A percentile compares a stretch with the other conserved stretches of the same genome.
These are phyloP conservation scores for Trametes gibbosa DNA, from an alignment of 768 basidiomycete genomes.

Conservation along the genomic window DNA sequence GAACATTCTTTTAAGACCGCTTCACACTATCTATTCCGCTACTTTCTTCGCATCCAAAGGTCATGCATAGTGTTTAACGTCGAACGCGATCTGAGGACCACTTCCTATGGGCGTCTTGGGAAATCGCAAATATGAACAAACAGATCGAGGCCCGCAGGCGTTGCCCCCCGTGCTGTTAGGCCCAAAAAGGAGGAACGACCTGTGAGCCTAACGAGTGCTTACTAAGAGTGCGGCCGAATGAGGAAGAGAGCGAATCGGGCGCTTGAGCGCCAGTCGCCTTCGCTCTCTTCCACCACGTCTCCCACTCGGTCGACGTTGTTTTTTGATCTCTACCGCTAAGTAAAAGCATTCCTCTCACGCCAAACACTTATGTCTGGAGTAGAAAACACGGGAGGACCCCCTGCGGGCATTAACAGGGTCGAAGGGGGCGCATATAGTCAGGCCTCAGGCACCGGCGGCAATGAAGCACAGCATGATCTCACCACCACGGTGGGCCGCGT, in stretches of 20 bases:
- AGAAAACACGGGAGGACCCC: not conserved
- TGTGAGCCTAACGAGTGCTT: not conserved
- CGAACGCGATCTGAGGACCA: too few relatives aligned
- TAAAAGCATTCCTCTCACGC: not conserved
- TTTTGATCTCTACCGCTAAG: not conserved
- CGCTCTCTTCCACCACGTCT: not conserved
- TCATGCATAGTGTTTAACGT: too few relatives aligned
- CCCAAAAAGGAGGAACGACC: not conserved
- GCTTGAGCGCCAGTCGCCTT: not conserved
- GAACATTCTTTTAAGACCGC: too few relatives aligned
- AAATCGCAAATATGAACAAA: too few relatives aligned
- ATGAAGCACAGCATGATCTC: not conserved
- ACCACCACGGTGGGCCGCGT: not conserved
- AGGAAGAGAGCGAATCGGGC: not conserved
- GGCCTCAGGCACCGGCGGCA: not conserved
- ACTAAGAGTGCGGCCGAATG: not conserved
- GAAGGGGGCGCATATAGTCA: not conserved
- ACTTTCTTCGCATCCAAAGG: too few relatives aligned
- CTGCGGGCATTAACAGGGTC: not conserved
- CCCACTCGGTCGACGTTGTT: not conserved
- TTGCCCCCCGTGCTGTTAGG: not conserved
- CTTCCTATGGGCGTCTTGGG: too few relatives aligned
- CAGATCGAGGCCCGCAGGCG: too few relatives aligned
- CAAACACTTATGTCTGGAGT: not conserved
- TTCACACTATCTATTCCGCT: too few relatives aligned